phyloP scores from a whole-genome alignment of 495 filamentous ascomycete genomes.

The Friedmanniomyces simplex region DNA sequence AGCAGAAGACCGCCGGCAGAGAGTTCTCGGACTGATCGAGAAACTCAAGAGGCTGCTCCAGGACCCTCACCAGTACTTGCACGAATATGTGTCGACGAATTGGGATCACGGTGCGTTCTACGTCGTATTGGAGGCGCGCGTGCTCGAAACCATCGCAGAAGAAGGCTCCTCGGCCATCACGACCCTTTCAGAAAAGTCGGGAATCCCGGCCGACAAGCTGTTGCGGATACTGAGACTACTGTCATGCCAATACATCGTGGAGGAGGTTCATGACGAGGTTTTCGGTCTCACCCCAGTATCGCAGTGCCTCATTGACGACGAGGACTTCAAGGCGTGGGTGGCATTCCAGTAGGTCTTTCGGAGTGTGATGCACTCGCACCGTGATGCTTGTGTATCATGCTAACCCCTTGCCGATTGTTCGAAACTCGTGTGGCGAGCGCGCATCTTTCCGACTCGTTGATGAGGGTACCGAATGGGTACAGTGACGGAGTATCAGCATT shows the following conservation, averaged over 20 bases:
- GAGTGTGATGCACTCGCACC: background rate
- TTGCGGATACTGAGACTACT: background rate
- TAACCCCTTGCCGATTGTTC: background rate
- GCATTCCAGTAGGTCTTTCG: background rate
- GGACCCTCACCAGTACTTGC: background rate
- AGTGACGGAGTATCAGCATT: background rate
- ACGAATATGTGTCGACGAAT: background rate
- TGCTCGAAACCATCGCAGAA: background rate
- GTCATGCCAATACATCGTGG: background rate
- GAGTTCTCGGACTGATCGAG: background rate
- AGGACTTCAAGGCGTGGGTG: background rate
- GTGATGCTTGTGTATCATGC: no score
- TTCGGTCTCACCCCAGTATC: background rate
- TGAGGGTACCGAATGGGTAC: background rate
- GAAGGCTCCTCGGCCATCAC: background rate
- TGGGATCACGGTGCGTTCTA: background rate
- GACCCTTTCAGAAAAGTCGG: background rate
- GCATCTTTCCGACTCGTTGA: background rate
- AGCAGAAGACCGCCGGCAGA: background rate
- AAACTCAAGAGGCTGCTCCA: background rate
- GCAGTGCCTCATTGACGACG: background rate
- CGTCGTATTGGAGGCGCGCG: background rate
- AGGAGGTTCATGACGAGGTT: background rate
- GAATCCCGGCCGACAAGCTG: background rate
- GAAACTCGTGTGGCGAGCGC: background rate